Evolutionary conservation across 1,284 basidiomycete genomes (phyloP), one percentile per base, ranked within the genome.

Genomic region (Apiotrichum porosum): DNA sequence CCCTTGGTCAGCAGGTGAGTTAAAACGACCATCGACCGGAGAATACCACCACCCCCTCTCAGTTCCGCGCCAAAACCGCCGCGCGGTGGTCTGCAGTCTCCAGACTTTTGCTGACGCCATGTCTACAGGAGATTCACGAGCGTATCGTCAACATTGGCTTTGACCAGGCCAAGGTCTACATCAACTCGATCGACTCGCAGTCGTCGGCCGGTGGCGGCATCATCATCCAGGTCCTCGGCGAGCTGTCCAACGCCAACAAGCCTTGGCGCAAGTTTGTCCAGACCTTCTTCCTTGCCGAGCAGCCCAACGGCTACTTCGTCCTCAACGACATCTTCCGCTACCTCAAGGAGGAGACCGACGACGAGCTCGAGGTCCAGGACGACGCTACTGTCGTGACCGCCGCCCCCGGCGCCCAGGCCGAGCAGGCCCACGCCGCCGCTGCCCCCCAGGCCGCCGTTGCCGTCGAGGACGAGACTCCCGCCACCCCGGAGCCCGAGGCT

Each of bases 291-390:
- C 85, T 99, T 48, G 95, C 95, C 39, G 90, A 97, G 74, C 95
- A 99, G 76, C 90, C 92, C 34, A 95, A 94, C 66, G 95, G 95
- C 39, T 99, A 97, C 79, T 99, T 92, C 74, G 95, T 99, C 54
- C 84, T 99, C 73, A 99, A 99, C 76, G 95, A 99, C 77, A 97
- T 98, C 77, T 99, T 98, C 85, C 86, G 94, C 57, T 97, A 94
- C 80, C 79, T 98, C 58, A 95, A 95, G 78, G 93, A 97, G 76
- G 93, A 97, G 65, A 79, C 83, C 32, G 86, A 89, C 54, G 87
- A 88, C 57, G 78, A 79, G 35, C 88, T 88, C 47, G 87, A 88
- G 57, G 64, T 56, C 37, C 61, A 63, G 36, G 66, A 57, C 23
- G 53, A 60, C 49, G 52, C 50, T 30, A 58, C 63, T 31, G 57